phyloP scores from a whole-genome alignment of 176 grass and related monocot species.

The Thinopyrum elongatum region DNA sequence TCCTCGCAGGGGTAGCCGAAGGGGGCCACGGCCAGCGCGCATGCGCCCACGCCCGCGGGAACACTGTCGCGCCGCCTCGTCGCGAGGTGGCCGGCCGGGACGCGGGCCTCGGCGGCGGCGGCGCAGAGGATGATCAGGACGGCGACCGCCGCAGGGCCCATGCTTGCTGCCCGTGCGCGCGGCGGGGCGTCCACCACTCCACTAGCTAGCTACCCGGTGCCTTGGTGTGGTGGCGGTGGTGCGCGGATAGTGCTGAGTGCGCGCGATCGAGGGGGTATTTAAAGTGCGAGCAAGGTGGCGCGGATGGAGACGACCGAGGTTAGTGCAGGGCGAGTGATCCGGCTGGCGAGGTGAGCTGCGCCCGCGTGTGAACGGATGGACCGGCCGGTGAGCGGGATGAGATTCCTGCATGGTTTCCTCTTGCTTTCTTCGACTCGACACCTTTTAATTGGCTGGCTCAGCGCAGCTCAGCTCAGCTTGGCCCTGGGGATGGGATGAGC shows the following conservation, averaged over 20 bases:
- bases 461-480: background rate
- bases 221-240: background rate
- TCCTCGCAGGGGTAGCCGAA: constrained; percentile 76
- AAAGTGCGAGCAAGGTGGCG: background rate
- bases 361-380: background rate
- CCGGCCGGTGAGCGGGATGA: background rate
- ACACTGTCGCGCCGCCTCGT: background rate
- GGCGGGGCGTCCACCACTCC: background rate
- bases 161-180: background rate
- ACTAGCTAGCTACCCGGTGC: background rate
- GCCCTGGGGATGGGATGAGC: background rate
- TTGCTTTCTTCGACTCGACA: background rate
- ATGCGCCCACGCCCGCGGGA: constrained; percentile 22
- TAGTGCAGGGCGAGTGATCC: background rate
- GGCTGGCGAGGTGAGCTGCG: background rate
- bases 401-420: background rate
- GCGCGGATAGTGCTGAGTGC: background rate
- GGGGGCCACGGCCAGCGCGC: constrained; percentile 45
- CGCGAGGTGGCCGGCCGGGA: background rate
- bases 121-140: constrained; percentile 3
- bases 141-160: background rate
- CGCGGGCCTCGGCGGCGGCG: background rate
- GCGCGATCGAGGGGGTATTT: background rate
- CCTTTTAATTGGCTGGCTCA: background rate
- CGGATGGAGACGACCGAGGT: background rate